A percentile compares a stretch with the other conserved stretches of the same genome.
Conservation (phyloP, 192 early-diverging fungal species). For the Coemansia sp. region DNA sequence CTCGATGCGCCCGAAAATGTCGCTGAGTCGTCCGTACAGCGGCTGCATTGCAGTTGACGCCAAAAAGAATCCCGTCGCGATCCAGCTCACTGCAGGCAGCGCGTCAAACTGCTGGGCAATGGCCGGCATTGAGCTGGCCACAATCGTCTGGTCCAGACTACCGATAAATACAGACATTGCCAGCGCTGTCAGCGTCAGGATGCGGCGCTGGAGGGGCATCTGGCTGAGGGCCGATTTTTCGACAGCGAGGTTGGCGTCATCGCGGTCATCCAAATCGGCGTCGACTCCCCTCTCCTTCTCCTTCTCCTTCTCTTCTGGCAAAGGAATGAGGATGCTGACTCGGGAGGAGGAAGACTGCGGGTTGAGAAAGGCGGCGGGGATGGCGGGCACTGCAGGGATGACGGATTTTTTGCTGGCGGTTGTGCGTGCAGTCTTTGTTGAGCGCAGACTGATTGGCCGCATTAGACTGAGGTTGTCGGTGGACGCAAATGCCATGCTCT, state of each 20-base stretch:
- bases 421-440: not conserved
- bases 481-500: conserved; percentile 5
- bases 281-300: not conserved
- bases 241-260: conserved; percentile 8
- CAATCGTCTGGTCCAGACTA: conserved; percentile 57
- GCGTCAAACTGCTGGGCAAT: conserved; percentile 58
- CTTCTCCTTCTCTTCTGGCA: not conserved
- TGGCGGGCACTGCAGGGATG: not conserved
- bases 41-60: conserved; percentile 72
- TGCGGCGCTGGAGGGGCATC: conserved; percentile 16
- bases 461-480: not conserved
- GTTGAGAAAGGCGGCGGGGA: not conserved
- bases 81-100: conserved; percentile 66
- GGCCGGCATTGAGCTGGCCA: conserved; percentile 58
- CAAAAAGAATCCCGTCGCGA: conserved; percentile 65
- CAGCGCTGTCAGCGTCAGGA: conserved; percentile 32
- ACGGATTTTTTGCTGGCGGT: not conserved
- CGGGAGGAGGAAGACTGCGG: not conserved
- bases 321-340: not conserved
- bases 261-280: conserved; percentile 8
- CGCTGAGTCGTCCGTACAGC: conserved; percentile 73
- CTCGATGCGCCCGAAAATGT: conserved; percentile 74
- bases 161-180: conserved; percentile 45
- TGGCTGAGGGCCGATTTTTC: conserved; percentile 13
- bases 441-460: not conserved